Evolutionary conservation across 805 yeast species (phyloP).

Genomic region (Starmerella gropengiesseri): DNA sequence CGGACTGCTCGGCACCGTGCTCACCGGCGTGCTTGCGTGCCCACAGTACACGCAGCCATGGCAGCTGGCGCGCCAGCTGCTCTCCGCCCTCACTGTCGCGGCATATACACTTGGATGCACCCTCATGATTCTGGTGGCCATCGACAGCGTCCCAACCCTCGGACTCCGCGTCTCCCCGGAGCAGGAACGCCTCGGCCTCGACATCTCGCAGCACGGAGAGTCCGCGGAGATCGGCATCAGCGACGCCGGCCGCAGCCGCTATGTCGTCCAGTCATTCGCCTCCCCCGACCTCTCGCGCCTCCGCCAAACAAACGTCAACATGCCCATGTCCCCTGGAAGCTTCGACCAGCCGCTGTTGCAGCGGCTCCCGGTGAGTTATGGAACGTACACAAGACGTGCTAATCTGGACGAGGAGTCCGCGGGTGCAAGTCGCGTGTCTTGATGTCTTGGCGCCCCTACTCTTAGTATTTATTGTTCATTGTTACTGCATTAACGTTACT

Average conservation of each 20-base stretch:
- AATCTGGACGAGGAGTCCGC: neutral
- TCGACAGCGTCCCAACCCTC: slow-evolving; percentile 72
- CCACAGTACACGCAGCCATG: slow-evolving; percentile 42
- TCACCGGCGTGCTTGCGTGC: slow-evolving; percentile 89
- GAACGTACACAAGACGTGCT: slow-evolving; percentile 12
- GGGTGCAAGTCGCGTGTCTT: neutral
- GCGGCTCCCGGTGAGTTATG: slow-evolving; percentile 20
- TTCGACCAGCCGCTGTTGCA: slow-evolving; percentile 23
- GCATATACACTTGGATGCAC: slow-evolving; percentile 70
- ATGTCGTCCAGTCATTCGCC: slow-evolving; percentile 1
- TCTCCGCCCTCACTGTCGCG: slow-evolving; percentile 60
- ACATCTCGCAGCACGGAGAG: slow-evolving; percentile 84
- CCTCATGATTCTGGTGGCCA: slow-evolving; percentile 48
- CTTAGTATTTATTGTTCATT: too few species aligned
- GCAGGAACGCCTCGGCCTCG: slow-evolving; percentile 81
- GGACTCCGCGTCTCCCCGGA: slow-evolving; percentile 75
- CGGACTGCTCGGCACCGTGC: slow-evolving; percentile 39
- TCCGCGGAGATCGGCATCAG: slow-evolving; percentile 36
- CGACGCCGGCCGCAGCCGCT: slow-evolving; percentile 3
- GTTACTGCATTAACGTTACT: too few species aligned
- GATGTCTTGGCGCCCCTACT: too few species aligned
- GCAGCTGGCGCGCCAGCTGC: slow-evolving; percentile 82
- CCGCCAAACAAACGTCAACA: slow-evolving; percentile 19
- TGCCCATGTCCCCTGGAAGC: slow-evolving; percentile 22
- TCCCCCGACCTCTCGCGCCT: slow-evolving; percentile 10